Evolutionary conservation across 331 rosid genomes (phyloP).

Genomic region (Cydonia oblonga): DNA sequence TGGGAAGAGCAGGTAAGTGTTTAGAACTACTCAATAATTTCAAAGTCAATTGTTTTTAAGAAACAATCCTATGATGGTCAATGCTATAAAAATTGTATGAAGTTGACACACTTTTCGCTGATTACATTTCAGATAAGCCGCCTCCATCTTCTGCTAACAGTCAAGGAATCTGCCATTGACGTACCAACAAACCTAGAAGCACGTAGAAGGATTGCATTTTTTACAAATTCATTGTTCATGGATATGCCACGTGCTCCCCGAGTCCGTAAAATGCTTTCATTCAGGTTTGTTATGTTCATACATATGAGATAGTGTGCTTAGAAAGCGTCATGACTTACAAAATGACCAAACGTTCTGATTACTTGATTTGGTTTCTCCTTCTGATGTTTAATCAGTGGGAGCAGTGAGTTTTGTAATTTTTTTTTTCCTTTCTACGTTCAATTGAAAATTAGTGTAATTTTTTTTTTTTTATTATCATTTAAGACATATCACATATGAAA

Average conservation of each 20-base stretch:
- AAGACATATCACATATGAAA: neutral
- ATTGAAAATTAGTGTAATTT: neutral
- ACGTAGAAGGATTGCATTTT: slow-evolving; percentile 85
- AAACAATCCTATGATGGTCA: neutral
- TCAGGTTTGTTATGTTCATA: slow-evolving; percentile 41
- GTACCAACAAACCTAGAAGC: slow-evolving; percentile 91
- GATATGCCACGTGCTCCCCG: slow-evolving; percentile 95
- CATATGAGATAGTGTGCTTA: neutral
- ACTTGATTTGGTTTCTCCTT: neutral
- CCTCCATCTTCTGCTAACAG: slow-evolving; percentile 71
- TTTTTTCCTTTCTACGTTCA: neutral
- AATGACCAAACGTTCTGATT: neutral
- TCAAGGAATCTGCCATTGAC: slow-evolving; percentile 73
- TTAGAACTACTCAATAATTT: slow-evolving; percentile 2
- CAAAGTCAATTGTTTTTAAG: neutral
- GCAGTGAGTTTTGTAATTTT: neutral
- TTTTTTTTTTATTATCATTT: neutral
- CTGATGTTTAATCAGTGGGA: neutral
- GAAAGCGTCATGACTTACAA: neutral
- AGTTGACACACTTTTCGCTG: slow-evolving; percentile 5
- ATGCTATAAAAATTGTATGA: neutral
- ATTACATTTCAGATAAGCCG: slow-evolving; percentile 64
- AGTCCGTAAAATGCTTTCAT: slow-evolving; percentile 91
- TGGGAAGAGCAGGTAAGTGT: slow-evolving; percentile 79
- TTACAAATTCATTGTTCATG: slow-evolving; percentile 90